Conservation (phyloP, 116 monocot species). For the Cymodocea nodosa region DNA sequence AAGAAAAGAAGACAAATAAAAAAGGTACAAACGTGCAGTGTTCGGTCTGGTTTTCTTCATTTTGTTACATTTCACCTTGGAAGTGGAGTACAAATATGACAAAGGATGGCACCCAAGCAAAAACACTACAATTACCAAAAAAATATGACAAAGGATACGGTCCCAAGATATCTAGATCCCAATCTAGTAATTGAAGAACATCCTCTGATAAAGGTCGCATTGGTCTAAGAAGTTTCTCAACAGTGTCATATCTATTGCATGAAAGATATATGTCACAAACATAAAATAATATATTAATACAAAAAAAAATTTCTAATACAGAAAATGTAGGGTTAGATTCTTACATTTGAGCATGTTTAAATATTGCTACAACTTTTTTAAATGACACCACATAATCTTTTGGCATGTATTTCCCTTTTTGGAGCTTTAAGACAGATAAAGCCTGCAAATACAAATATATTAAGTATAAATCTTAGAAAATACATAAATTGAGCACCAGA, state of each 20-base stretch:
- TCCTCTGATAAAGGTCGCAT: conserved; percentile 57
- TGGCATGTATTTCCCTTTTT: conserved; percentile 49
- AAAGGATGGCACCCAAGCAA: too few relatives aligned
- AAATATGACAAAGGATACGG: conserved; percentile 47
- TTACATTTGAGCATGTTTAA: conserved; percentile 76
- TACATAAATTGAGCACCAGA: too few relatives aligned
- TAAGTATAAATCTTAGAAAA: background rate
- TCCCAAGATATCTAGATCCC: conserved; percentile 59
- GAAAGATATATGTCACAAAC: background rate
- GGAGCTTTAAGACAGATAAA: conserved; percentile 42
- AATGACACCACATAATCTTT: conserved; percentile 53
- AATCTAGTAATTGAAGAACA: conserved; percentile 25
- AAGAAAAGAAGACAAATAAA: background rate
- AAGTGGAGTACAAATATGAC: too few relatives aligned
- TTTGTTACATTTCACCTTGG: too few relatives aligned
- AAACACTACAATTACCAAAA: background rate
- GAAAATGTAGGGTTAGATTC: background rate
- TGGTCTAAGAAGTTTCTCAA: conserved; percentile 30
- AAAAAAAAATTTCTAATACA: background rate
- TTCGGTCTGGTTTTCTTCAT: too few relatives aligned
- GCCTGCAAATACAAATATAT: conserved; percentile 24
- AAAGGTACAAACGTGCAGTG: background rate
- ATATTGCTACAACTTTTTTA: conserved; percentile 45
- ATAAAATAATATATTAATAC: background rate
- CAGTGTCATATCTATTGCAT: conserved; percentile 52